Conservation (phyloP, 306 rosid species). For the Vachellia collinsii region DNA sequence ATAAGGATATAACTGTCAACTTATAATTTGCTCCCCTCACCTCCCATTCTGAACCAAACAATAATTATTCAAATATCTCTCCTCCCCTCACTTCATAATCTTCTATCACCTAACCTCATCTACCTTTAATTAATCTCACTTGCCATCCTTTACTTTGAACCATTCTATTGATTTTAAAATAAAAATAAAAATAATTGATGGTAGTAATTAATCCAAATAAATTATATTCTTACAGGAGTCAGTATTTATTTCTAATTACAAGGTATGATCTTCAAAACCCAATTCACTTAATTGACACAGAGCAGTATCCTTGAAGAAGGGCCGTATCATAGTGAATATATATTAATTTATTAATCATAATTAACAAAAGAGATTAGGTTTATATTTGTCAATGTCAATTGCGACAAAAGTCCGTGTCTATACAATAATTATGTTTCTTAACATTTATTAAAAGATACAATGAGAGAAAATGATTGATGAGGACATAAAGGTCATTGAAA, state of each 20-base stretch:
- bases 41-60: no score
- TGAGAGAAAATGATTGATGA: slow-evolving; percentile 66
- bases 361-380: background rate
- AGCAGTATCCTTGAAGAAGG: slow-evolving; percentile 32
- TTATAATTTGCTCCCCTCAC: no score
- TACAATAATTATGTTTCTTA: slow-evolving; percentile 34
- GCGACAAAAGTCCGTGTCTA: slow-evolving; percentile 61
- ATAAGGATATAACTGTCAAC: no score
- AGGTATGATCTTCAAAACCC: background rate
- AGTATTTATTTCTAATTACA: background rate
- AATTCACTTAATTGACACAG: background rate
- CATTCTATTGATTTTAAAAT: background rate
- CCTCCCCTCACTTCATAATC: no score
- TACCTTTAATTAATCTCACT: no score
- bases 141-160: no score
- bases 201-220: no score
- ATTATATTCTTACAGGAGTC: no score
- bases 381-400: slow-evolving; percentile 53
- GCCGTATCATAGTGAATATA: slow-evolving; percentile 18
- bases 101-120: no score
- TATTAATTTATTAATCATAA: background rate
- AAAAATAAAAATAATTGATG: no score
- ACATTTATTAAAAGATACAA: slow-evolving; percentile 21
- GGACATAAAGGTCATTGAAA: slow-evolving; percentile 75
- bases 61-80: no score